Base-by-base conservation (phyloP, 805 yeast species). In the Candida tammaniensis region DNA sequence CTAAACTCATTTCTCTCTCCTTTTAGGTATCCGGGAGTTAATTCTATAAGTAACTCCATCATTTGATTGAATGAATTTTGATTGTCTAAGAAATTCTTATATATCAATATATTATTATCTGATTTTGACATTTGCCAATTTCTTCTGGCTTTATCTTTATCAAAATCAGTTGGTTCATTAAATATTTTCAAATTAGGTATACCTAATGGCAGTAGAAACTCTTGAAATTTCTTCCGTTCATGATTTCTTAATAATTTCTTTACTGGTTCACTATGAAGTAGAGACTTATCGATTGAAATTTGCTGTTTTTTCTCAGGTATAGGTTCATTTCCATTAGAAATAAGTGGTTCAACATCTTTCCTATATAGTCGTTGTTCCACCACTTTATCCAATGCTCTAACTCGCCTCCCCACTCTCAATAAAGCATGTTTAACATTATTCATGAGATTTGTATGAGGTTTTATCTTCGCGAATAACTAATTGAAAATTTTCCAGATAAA, bases 201-300 rank as follows among this genome's bases (percentile, higher is more conserved):
- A 5, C 49, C 46, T 21, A 67, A 49, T 2, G 70, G 70, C 23
- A 43, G 40, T 19, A 67, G 43, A 39, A 64, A 66, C 17, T 61
- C 59, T 36, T 55, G 32, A 21, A 44, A 42, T 19, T 40, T 35
- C 33, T 25, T 24, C 20, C 30, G 24, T 15, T 41, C 42, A 28
- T 37, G 36, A 14, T 33, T 31, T 12, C 31, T 36, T n/a, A 31
- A 23, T 12, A 31, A 13, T 16, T 21, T 8, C 5, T 7, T 23
- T 13, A 23, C 4, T 8, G 17, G 12, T 31, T 24, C 24, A 10
- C n/a, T n/a, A n/a, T n/a, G n/a, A n/a, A n/a, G n/a, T n/a, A n/a
- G n/a, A n/a, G n/a, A n/a, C n/a, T n/a, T n/a, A n/a, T n/a, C n/a
- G n/a, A n/a, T n/a, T n/a, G n/a, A n/a, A n/a, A n/a, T n/a, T n/a